Percentiles rank a stretch among this genome's conserved stretches.
These are phyloP conservation scores for Cucurbita argyrosperma DNA, from an alignment of 306 rosid genomes.

Conservation along the genomic window DNA sequence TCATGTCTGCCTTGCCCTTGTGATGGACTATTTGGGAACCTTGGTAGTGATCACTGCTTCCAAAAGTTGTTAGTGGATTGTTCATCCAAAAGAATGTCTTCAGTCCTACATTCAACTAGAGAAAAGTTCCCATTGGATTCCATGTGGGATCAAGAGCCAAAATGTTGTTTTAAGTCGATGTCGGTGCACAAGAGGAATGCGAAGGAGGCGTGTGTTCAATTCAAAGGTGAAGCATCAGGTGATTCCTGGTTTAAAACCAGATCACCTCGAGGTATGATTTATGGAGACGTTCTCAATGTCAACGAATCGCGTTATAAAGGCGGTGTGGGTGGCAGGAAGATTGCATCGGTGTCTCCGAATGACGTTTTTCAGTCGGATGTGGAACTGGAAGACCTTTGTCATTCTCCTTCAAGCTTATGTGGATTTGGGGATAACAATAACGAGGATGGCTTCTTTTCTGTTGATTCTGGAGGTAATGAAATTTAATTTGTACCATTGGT, in stretches of 20 bases:
- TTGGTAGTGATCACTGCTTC: constrained; percentile 17
- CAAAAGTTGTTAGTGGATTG: constrained; percentile 19
- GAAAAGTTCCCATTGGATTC: constrained; percentile 23
- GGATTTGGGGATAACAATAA: constrained; percentile 10
- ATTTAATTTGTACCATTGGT: background rate
- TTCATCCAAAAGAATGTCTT: constrained; percentile 17
- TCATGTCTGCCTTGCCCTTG: constrained; percentile 29
- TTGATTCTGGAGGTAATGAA: constrained; percentile 17
- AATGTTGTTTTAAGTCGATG: background rate
- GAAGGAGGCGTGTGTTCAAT: constrained; percentile 8
- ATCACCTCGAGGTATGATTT: background rate
- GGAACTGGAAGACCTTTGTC: background rate
- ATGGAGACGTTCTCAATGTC: constrained; percentile 4
- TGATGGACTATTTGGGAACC: constrained; percentile 24
- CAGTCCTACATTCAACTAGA: constrained; percentile 13
- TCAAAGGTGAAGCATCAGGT: constrained; percentile 14
- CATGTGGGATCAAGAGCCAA: constrained; percentile 2
- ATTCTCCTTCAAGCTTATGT: constrained; percentile 13
- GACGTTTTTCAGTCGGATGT: constrained; percentile 11
- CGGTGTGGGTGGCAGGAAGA: constrained; percentile 4
- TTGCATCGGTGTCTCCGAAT: constrained; percentile 5
- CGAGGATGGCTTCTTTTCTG: constrained; percentile 13
- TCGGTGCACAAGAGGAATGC: background rate
- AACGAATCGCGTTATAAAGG: background rate
- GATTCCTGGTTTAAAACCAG: constrained; percentile 4